Evolutionary conservation across 2,329 filamentous ascomycete species (phyloP).

Genomic region (Aspergillus japonicus): DNA sequence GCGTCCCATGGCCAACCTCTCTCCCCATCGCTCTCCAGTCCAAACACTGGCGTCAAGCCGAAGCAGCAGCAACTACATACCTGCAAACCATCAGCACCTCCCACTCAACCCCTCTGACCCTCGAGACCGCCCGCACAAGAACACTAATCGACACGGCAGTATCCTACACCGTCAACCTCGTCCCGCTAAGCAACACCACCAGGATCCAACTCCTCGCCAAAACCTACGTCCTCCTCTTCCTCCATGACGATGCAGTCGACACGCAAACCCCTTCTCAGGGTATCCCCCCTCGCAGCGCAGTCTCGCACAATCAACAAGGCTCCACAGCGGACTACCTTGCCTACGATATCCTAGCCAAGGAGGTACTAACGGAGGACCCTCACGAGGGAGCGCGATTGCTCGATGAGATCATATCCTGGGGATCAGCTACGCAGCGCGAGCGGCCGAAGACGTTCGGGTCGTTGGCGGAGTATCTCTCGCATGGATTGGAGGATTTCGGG

Average conservation of each 20-base stretch:
- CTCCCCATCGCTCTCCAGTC: slow-evolving; percentile 15
- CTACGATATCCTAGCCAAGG: slow-evolving; percentile 4
- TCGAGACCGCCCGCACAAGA: neutral
- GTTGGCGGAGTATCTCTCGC: slow-evolving; percentile 9
- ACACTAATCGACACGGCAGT: slow-evolving; percentile 9
- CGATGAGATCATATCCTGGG: slow-evolving; percentile 10
- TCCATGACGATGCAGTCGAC: slow-evolving; percentile 18
- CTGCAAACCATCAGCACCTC: neutral
- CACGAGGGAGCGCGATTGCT: slow-evolving; percentile 9
- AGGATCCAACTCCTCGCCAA: slow-evolving; percentile 10
- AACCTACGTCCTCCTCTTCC: slow-evolving; percentile 11
- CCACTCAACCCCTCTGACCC: neutral
- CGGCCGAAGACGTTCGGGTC: neutral
- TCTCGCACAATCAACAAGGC: neutral
- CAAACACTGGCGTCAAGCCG: slow-evolving; percentile 14
- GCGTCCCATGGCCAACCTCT: slow-evolving; percentile 15
- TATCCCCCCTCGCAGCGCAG: neutral
- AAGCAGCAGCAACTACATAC: slow-evolving; percentile 7
- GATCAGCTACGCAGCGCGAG: neutral
- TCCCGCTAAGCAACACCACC: slow-evolving; percentile 3
- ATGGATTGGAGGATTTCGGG: slow-evolving; percentile 11
- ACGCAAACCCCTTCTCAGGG: neutral
- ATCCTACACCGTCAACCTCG: slow-evolving; percentile 9
- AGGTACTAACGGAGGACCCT: slow-evolving; percentile 7
- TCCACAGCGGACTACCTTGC: neutral